Percentiles rank a stretch among this genome's conserved stretches.
phyloP scores from a whole-genome alignment of 78 protist genomes.

The Monosiga brevicollis region DNA sequence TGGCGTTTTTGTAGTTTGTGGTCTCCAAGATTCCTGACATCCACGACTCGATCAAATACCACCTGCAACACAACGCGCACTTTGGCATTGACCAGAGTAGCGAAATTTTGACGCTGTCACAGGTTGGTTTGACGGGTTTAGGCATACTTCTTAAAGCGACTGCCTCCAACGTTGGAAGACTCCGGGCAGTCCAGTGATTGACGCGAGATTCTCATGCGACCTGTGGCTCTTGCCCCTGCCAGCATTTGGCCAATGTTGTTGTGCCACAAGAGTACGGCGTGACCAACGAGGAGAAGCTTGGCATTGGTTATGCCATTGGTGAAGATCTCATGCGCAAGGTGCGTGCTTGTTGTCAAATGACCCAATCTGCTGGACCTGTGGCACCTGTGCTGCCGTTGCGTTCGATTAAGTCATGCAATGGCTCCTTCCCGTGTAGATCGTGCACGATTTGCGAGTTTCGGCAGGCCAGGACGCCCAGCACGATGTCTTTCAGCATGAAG shows the following conservation, averaged over 20 bases:
- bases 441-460: neutral
- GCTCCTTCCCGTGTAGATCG: neutral
- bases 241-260: slow-evolving; percentile 15
- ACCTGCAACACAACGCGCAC: slow-evolving; percentile 33
- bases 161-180: too few species aligned
- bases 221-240: neutral
- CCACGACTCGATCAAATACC: slow-evolving; percentile 41
- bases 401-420: neutral
- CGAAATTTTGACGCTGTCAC: neutral
- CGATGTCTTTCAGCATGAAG: neutral
- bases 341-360: too few species aligned
- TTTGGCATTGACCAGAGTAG: neutral
- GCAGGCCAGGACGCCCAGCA: neutral
- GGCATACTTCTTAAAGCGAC: neutral
- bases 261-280: slow-evolving; percentile 37
- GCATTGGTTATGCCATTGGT: slow-evolving; percentile 6
- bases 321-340: slow-evolving; percentile 15
- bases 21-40: slow-evolving; percentile 54
- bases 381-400: too few species aligned
- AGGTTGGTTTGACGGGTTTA: neutral
- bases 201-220: too few species aligned
- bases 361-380: too few species aligned
- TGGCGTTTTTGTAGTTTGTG: too few species aligned
- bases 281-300: slow-evolving; percentile 4
- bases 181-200: too few species aligned